A percentile compares a stretch with the other conserved stretches of the same genome.
phyloP scores from a whole-genome alignment of 345 rosid genomes.

The Sisymbrium altissimum region DNA sequence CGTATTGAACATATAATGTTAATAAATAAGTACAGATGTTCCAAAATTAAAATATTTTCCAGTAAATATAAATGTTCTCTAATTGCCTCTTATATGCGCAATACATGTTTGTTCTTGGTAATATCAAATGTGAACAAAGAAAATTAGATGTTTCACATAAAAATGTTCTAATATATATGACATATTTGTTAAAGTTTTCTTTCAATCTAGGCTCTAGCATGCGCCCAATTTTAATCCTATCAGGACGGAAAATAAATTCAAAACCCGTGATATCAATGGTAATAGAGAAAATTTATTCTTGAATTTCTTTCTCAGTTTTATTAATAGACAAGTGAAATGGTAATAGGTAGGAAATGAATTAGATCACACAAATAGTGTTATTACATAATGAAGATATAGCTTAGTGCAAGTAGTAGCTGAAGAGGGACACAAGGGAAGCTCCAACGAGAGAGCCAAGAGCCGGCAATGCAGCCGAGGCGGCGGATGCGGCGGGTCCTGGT shows the following conservation, averaged over 20 bases:
- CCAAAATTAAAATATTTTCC: too few species aligned
- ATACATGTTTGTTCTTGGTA: too few species aligned
- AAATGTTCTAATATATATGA: neutral
- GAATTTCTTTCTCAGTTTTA: conserved; percentile 22
- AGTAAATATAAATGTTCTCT: neutral
- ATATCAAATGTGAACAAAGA: too few species aligned
- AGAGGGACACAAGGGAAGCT: conserved; percentile 35
- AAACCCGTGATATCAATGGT: neutral
- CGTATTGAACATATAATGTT: too few species aligned
- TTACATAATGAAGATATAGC: conserved; percentile 22
- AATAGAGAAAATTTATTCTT: conserved; percentile 13
- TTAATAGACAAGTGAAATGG: conserved; percentile 26
- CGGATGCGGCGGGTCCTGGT: conserved; percentile 32
- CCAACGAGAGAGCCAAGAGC: conserved; percentile 50
- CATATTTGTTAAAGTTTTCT: neutral
- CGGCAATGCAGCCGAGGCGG: conserved; percentile 35
- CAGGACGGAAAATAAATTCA: neutral
- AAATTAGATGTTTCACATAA: neutral
- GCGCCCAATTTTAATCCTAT: neutral
- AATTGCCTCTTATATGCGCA: too few species aligned
- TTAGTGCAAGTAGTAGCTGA: conserved; percentile 39
- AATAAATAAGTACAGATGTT: too few species aligned
- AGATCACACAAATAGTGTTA: conserved; percentile 22
- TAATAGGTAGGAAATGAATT: conserved; percentile 16
- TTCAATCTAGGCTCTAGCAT: neutral